Percentiles rank a stretch among this genome's conserved stretches.
Evolutionary conservation across 2,329 filamentous ascomycete species (phyloP).

Genomic region (Zasmidium angulare): DNA sequence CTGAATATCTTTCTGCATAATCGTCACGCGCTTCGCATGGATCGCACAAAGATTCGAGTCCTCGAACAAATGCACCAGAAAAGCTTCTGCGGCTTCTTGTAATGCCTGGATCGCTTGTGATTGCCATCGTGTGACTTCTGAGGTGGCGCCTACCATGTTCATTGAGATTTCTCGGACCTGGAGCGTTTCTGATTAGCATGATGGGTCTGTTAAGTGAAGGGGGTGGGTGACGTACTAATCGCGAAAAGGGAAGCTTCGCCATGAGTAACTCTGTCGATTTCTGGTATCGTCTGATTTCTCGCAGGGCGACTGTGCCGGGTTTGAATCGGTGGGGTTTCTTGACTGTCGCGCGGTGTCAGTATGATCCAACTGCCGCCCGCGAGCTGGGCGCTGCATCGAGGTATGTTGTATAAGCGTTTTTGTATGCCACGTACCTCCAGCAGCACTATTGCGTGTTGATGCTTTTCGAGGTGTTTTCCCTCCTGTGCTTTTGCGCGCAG

Average conservation of each 20-base stretch:
- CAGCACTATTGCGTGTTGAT: conserved; percentile 4
- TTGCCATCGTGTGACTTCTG: conserved; percentile 84
- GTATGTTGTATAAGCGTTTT: not conserved
- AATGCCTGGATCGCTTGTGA: conserved; percentile 95
- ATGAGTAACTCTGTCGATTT: conserved; percentile 95
- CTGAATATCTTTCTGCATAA: conserved; percentile 97
- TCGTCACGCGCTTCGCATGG: conserved; percentile 98
- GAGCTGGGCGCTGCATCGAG: no score
- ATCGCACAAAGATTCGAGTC: conserved; percentile 98
- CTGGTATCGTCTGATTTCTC: conserved; percentile 98
- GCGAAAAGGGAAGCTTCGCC: conserved; percentile 96
- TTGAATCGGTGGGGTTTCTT: conserved; percentile 40
- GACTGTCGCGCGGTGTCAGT: not conserved
- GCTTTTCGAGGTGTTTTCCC: not conserved
- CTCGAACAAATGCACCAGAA: conserved; percentile 96
- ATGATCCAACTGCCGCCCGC: not conserved
- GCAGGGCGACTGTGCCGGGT: conserved; percentile 83
- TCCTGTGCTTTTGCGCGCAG: not conserved
- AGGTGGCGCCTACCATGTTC: conserved; percentile 75
- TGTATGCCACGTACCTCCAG: conserved; percentile 1
- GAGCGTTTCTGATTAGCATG: conserved; percentile 8
- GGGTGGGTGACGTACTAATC: conserved; percentile 58
- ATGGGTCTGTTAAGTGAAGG: not conserved
- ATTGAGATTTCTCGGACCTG: conserved; percentile 89
- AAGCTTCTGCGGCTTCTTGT: conserved; percentile 98